Evolutionary conservation across 176 grass and related monocot species (phyloP).

Genomic region (Neostapfia colusana): DNA sequence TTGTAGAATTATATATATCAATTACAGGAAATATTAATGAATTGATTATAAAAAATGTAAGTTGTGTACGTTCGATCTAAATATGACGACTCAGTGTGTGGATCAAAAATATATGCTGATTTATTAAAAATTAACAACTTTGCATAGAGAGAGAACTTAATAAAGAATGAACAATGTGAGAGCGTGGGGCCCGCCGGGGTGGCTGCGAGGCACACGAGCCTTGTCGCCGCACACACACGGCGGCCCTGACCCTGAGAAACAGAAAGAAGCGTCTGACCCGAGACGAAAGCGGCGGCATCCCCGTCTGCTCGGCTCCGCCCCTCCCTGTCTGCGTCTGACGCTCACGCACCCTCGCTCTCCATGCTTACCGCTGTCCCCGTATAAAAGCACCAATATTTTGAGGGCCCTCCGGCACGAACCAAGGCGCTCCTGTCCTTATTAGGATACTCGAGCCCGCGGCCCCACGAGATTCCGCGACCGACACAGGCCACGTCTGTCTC

Average conservation of each 20-base stretch:
- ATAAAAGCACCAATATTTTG: constrained; percentile 4
- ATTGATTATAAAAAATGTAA: no score
- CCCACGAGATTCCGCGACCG: constrained; percentile 14
- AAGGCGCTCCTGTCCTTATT: constrained; percentile 35
- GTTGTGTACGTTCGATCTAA: no score
- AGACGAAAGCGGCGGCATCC: constrained; percentile 26
- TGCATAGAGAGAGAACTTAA: no score
- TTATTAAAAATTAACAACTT: no score
- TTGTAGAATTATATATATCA: no score
- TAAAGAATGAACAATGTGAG: no score
- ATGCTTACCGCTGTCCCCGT: constrained; percentile 9
- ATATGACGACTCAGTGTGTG: no score
- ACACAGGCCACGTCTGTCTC: constrained; percentile 6
- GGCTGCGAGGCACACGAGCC: constrained; percentile 17
- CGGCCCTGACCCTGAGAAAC: not conserved
- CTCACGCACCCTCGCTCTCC: constrained; percentile 5
- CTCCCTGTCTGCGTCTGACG: no score
- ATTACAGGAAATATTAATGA: no score
- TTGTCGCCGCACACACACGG: constrained; percentile 17
- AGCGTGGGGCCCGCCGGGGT: not conserved
- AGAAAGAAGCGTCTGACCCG: not conserved
- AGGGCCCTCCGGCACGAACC: constrained; percentile 35
- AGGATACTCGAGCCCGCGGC: not conserved
- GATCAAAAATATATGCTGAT: no score
- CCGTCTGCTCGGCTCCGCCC: no score